These are phyloP conservation scores for Claviceps maximensis DNA, from an alignment of 2,329 filamentous ascomycete genomes.

Conservation along the genomic window DNA sequence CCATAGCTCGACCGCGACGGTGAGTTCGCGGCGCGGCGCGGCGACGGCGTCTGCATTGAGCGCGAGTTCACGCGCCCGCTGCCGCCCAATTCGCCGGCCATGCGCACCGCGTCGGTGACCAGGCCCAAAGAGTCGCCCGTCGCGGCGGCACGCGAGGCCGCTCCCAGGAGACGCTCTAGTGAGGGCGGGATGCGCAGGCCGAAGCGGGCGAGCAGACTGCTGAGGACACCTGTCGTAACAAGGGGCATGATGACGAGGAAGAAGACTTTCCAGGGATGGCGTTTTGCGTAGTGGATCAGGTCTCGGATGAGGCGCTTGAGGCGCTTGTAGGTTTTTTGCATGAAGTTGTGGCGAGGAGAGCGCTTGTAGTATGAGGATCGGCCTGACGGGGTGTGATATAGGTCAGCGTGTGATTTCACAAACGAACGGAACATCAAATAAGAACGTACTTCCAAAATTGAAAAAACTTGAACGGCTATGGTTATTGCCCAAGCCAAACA, in stretches of 20 bases:
- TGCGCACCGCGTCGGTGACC: constrained; percentile 40
- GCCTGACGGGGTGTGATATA: constrained; percentile 20
- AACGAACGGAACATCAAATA: too few species aligned
- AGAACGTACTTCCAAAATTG: constrained; percentile 18
- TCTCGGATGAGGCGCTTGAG: constrained; percentile 70
- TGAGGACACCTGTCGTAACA: constrained; percentile 69
- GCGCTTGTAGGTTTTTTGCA: constrained; percentile 59
- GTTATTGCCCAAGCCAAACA: constrained; percentile 33
- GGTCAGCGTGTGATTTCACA: too few species aligned
- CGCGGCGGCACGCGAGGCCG: constrained; percentile 36
- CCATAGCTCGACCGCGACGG: constrained; percentile 16
- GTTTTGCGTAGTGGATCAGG: constrained; percentile 67
- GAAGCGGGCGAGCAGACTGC: constrained; percentile 63
- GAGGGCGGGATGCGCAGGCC: constrained; percentile 61
- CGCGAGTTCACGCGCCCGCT: too few species aligned
- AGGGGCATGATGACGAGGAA: constrained; percentile 78
- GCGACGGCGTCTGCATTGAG: background rate
- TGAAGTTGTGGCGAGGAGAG: constrained; percentile 67
- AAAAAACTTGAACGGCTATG: constrained; percentile 32
- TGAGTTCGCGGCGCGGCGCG: constrained; percentile 8
- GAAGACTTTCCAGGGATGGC: constrained; percentile 79
- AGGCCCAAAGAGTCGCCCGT: constrained; percentile 34
- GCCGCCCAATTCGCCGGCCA: constrained; percentile 28
- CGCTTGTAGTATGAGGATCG: constrained; percentile 62
- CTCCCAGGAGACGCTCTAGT: constrained; percentile 44